Base-by-base conservation (phyloP, 2,329 filamentous ascomycete genomes). In the Rutstroemia sp. region DNA sequence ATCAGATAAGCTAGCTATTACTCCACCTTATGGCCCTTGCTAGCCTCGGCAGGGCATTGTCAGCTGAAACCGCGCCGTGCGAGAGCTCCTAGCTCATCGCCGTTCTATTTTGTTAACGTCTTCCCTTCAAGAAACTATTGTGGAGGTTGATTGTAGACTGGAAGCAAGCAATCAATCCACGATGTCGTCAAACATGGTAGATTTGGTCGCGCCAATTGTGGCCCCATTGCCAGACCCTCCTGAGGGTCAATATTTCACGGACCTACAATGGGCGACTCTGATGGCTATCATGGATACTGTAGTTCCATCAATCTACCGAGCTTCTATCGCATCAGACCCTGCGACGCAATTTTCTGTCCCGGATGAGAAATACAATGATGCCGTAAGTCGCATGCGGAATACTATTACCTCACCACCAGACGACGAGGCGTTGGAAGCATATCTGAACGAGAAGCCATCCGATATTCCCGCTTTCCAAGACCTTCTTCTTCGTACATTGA, bases 261-360 rank as follows among this genome's bases (percentile, higher is more conserved):
- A 73, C 49, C 67, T 70, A 17, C 77, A 82, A 70, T 84, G 81
- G 82, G 67, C 73, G 41, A 76, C 78, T 2, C 65, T 84, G 44
- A 73, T 77, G 61, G 73, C 80, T 2, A 69, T 84, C 6, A 68
- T 83, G 42, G 81, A 84, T 61, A 79, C 77, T n/a, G 69, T 81
- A 17, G 70, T 89, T 34, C 84, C 86, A 2, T 77, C 83, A 19
- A 75, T 88, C 59, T 75, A 73, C 19, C 67, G 74, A 14, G 70
- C 73, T 14, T 48, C 62, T 16, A 41, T 19, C 4, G 34, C 47
- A 37, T 56, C 27, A 17, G 41, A 58, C 21, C 21, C 51, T 37
- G 47, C 21, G 47, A 70, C 79, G 58, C 69, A 61, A 47, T 47
- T 82, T 16, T 67, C 68, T 16, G 70, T 84, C 12, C 67, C 77